These are phyloP conservation scores for Rhizopus delemar DNA, from an alignment of 371 early-diverging fungal genomes.

Conservation along the genomic window DNA sequence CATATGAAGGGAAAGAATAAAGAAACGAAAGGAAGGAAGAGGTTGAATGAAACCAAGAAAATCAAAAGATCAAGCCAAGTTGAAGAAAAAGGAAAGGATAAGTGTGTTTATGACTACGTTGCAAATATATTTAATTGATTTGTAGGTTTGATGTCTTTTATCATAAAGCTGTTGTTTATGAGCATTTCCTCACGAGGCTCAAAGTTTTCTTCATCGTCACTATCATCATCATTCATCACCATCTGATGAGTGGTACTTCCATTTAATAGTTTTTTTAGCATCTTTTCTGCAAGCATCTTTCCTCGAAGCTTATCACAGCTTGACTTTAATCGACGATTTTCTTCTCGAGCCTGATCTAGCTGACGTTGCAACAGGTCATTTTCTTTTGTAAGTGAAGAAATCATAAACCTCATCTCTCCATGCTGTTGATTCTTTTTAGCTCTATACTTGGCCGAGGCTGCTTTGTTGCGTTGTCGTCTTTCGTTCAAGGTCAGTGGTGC, in stretches of 20 bases:
- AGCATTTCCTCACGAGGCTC: no score
- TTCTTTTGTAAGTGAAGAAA: conserved; percentile 51
- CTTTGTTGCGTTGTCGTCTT: conserved; percentile 62
- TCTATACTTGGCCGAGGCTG: conserved; percentile 68
- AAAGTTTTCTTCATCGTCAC: conserved; percentile 4
- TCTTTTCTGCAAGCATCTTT: conserved; percentile 59
- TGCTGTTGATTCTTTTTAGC: conserved; percentile 66
- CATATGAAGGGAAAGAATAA: no score
- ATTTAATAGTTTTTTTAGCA: conserved; percentile 28
- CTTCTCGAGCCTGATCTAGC: conserved; percentile 51
- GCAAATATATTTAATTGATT: no score
- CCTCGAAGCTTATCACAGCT: conserved; percentile 57
- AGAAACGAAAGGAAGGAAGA: no score
- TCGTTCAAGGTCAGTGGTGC: conserved; percentile 54
- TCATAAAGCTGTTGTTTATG: no score
- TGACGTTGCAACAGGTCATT: conserved; percentile 55
- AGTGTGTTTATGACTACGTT: no score
- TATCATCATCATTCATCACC: conserved; percentile 19
- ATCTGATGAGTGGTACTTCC: background rate
- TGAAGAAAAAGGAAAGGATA: no score
- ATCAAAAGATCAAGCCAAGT: no score
- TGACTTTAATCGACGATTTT: conserved; percentile 52
- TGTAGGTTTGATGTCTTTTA: no score
- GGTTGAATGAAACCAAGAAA: no score
- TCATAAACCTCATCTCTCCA: conserved; percentile 59